phyloP scores from a whole-genome alignment of 768 basidiomycete genomes.

The Boletus tomentosulus region DNA sequence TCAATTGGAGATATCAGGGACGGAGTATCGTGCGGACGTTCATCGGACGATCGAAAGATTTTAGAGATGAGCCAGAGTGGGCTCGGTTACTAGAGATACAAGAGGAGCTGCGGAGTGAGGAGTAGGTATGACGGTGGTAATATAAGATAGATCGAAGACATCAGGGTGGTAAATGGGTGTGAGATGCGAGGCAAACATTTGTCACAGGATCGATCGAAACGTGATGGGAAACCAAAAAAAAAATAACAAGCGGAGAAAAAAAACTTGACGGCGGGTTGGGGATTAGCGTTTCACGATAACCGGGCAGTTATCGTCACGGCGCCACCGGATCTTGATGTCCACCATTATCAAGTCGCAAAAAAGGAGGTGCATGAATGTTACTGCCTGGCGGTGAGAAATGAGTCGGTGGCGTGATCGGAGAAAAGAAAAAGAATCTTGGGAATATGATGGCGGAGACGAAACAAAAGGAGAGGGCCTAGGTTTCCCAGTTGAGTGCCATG shows the following conservation, averaged over 20 bases:
- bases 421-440: not conserved
- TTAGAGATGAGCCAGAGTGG: constrained; percentile 90
- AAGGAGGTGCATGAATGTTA: not conserved
- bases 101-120: constrained; percentile 21
- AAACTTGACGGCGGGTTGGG: not conserved
- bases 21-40: constrained; percentile 86
- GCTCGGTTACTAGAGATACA: constrained; percentile 56
- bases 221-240: constrained; percentile 1
- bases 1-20: constrained; percentile 83
- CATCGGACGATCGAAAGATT: constrained; percentile 80
- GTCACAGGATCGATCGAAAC: constrained; percentile 7
- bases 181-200: not conserved
- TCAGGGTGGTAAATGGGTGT: no score
- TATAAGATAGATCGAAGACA: constrained; percentile 6
- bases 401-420: constrained; percentile 1
- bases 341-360: not conserved
- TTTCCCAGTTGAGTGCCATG: constrained; percentile 50
- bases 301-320: constrained; percentile 1
- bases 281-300: constrained; percentile 17
- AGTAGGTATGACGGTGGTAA: constrained; percentile 17
- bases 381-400: constrained; percentile 4
- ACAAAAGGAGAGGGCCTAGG: not conserved
- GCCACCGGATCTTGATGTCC: constrained; percentile 3
- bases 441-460: constrained; percentile 4
- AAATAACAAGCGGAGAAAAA: not conserved